Conservation (phyloP, 352 stramenopile species). For the Globisporangium cylindrosporum region DNA sequence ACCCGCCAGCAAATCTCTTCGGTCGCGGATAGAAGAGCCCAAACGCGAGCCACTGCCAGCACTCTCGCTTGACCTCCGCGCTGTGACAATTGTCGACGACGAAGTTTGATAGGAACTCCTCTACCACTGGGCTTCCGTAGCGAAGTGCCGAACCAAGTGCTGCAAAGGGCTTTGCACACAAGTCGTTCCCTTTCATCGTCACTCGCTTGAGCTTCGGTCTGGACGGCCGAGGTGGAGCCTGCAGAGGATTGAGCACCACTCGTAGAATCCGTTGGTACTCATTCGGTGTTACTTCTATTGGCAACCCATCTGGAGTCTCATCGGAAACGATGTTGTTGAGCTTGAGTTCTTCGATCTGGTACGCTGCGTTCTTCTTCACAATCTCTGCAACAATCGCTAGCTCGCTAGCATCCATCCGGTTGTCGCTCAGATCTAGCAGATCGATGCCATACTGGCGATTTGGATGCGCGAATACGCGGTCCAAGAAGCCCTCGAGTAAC, state of each 20-base stretch:
- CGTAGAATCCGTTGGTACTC: conserved; percentile 4
- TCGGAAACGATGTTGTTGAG: conserved; percentile 11
- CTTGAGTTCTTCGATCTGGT: conserved; percentile 7
- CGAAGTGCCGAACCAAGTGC: conserved; percentile 8
- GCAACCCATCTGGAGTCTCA: neutral
- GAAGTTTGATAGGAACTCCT: conserved; percentile 6
- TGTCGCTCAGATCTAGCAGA: conserved; percentile 9
- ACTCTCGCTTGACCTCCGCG: neutral
- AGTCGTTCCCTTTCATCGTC: conserved; percentile 11
- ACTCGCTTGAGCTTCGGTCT: neutral
- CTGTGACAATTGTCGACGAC: neutral
- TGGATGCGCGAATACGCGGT: conserved; percentile 3
- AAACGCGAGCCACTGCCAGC: conserved; percentile 9
- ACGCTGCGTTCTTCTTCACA: neutral
- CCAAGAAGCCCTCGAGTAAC: neutral
- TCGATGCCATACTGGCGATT: neutral
- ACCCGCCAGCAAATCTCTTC: neutral
- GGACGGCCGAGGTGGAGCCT: neutral
- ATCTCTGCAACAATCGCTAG: conserved; percentile 3
- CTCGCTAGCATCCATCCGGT: neutral
- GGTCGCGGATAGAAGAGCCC: neutral
- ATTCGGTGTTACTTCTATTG: neutral
- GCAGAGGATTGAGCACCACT: neutral
- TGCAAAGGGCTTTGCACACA: conserved; percentile 6
- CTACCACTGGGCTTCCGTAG: neutral